Evolutionary conservation across 163 green algal species (phyloP).

Genomic region (Prototheca stagnorum): DNA sequence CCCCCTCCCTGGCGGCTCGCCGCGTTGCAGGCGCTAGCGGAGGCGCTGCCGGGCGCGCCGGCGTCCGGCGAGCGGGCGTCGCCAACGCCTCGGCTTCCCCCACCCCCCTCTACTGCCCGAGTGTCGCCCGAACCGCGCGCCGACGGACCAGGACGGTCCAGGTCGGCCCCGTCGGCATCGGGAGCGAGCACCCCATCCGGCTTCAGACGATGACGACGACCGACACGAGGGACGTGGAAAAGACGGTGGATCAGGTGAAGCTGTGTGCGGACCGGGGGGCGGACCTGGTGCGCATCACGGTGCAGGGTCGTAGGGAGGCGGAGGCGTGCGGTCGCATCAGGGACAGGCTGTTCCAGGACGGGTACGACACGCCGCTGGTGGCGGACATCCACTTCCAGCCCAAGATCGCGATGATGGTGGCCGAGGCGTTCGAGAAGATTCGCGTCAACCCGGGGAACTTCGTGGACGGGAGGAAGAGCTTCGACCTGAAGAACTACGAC

Average conservation of each 20-base stretch:
- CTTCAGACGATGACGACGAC: slow-evolving; percentile 98
- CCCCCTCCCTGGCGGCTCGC: no score
- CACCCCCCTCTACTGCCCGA: slow-evolving; percentile 74
- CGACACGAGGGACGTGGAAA: slow-evolving; percentile 79
- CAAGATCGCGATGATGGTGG: slow-evolving; percentile 84
- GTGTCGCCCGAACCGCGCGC: slow-evolving; percentile 49
- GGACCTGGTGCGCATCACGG: slow-evolving; percentile 94
- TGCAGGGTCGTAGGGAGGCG: slow-evolving; percentile 88
- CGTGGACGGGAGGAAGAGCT: slow-evolving; percentile 84
- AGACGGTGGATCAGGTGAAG: slow-evolving; percentile 94
- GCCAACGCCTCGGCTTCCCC: no score
- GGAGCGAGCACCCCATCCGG: slow-evolving; percentile 78
- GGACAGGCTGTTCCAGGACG: slow-evolving; percentile 82
- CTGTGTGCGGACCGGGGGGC: slow-evolving; percentile 86
- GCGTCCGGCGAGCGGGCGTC: no score
- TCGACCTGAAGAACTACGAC: slow-evolving; percentile 88
- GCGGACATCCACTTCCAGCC: slow-evolving; percentile 99
- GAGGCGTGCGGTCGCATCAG: slow-evolving; percentile 85
- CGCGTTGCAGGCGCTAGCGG: no score
- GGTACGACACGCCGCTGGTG: slow-evolving; percentile 89
- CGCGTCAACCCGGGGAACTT: slow-evolving; percentile 99
- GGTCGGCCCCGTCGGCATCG: slow-evolving; percentile 82
- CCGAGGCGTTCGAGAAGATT: slow-evolving; percentile 99
- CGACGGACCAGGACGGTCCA: slow-evolving; percentile 68
- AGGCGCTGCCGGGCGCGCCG: no score